A percentile compares a stretch with the other conserved stretches of the same genome.
Conservation (phyloP, 495 filamentous ascomycete genomes). For the Penicillium paradoxum region DNA sequence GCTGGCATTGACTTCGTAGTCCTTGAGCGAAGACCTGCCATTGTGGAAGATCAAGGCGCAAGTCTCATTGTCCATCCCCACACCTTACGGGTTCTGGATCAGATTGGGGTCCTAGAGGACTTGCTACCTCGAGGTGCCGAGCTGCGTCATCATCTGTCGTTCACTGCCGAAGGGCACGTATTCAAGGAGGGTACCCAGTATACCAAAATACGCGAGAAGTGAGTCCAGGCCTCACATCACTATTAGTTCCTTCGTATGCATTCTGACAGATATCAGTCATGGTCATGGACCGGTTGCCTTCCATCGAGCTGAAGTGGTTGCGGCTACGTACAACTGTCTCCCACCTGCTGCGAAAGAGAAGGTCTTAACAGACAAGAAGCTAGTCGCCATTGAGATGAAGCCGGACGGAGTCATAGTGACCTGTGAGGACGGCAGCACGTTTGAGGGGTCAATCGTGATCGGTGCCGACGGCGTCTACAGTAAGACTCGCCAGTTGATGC, state of each 20-base stretch:
- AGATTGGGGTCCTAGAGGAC: slow-evolving; percentile 41
- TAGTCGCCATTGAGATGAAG: slow-evolving; percentile 7
- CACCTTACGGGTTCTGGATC: slow-evolving; percentile 42
- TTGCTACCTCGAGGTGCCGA: slow-evolving; percentile 17
- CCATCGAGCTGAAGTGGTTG: slow-evolving; percentile 18
- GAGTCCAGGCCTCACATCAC: too few relatives aligned
- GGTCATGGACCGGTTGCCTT: slow-evolving; percentile 17
- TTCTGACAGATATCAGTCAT: slow-evolving; percentile 4
- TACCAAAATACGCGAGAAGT: slow-evolving; percentile 12
- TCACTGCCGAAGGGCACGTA: slow-evolving; percentile 18
- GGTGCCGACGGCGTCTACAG: slow-evolving; percentile 50
- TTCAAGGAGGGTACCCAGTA: slow-evolving; percentile 13
- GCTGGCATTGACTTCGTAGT: slow-evolving; percentile 49
- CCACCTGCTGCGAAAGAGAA: slow-evolving; percentile 12
- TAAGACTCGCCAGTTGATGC: slow-evolving; percentile 38
- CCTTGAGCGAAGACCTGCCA: slow-evolving; percentile 35
- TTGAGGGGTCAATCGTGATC: slow-evolving; percentile 39
- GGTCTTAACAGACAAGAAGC: slow-evolving; percentile 12
- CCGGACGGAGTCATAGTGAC: slow-evolving; percentile 6
- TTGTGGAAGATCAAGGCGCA: slow-evolving; percentile 38
- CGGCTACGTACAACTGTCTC: slow-evolving; percentile 19
- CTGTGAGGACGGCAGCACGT: slow-evolving; percentile 29
- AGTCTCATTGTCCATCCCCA: slow-evolving; percentile 31
- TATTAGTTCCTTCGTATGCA: too few relatives aligned
- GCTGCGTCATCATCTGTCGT: slow-evolving; percentile 13